Base-by-base conservation (phyloP, 2,329 filamentous ascomycete species). In the Metarhizium brunneum region DNA sequence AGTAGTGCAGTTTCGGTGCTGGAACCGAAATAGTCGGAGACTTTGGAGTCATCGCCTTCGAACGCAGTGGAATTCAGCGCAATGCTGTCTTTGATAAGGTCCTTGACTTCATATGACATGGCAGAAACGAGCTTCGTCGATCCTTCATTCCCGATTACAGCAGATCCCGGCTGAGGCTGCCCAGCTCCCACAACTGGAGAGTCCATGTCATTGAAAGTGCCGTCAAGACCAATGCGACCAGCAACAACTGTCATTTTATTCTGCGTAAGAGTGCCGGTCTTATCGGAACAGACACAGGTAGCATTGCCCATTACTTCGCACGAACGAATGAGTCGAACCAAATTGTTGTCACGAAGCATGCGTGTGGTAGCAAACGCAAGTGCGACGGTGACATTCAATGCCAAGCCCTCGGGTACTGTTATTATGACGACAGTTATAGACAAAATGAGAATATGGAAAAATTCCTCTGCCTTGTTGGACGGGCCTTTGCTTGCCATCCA, bases 251-350 rank as follows among this genome's bases (percentile, higher is more conserved):
- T 80, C 82, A 85, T 85, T 60, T 80, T 79, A 60, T 85, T 84
- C 59, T 83, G 78, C 0, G 83, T 86, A 25, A 86, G 70, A 1
- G 83, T 86, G 4, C 83, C 83, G 0, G 83, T 86, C 66, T 86
- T 86, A 62, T 86, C 83, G 0, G 82, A 85, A 64, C 83, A 85
- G 51, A 86, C 77, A 7, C 77, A 82, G 0, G 82, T 85, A 8
- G 81, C 81, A 61, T 84, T 84, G 7, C 82, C 82, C 82, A 85
- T 85, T 6, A 80, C 83, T 61, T 85, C 82, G 60, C 81, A 83
- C 2, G 82, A 81, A 52, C 79, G 75, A 38, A 85, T 68, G 36
- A 81, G 71, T 13, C 82, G 79, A 49, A 85, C 82, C 49, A 85
- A 65, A 58, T 84, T 84, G 60, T 84, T 83, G 60, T 85, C 82